A percentile compares a stretch with the other conserved stretches of the same genome.
Conservation (phyloP, 352 stramenopile genomes). For the Albugo candida region DNA sequence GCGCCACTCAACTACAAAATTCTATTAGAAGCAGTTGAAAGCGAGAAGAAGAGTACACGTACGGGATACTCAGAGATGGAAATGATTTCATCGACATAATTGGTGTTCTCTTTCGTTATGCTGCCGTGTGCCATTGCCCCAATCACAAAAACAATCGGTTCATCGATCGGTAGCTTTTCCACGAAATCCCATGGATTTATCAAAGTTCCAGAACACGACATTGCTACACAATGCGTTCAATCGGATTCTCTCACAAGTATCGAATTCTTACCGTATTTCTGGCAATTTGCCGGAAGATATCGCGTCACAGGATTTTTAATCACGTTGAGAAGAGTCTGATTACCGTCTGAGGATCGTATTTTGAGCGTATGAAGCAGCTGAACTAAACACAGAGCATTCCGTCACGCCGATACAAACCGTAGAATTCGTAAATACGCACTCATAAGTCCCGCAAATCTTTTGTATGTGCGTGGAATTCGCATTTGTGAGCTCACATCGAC, state of each 20-base stretch:
- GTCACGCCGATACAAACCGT: not conserved
- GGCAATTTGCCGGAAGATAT: constrained; percentile 89
- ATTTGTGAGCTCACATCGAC: constrained; percentile 97
- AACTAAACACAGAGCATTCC: constrained; percentile 42
- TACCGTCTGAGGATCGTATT: constrained; percentile 94
- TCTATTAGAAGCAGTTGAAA: not conserved
- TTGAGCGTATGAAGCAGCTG: constrained; percentile 99
- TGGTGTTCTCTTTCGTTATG: constrained; percentile 93
- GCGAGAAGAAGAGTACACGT: constrained; percentile 1
- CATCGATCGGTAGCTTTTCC: constrained; percentile 74
- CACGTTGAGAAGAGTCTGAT: constrained; percentile 95
- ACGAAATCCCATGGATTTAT: constrained; percentile 92
- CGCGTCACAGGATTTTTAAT: constrained; percentile 98
- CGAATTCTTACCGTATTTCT: constrained; percentile 73
- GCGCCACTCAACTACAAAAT: constrained; percentile 81
- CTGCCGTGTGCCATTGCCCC: constrained; percentile 94
- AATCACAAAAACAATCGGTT: constrained; percentile 95
- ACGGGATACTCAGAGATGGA: constrained; percentile 95
- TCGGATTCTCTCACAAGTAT: not conserved
- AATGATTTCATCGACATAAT: constrained; percentile 93
- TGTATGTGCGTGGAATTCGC: constrained; percentile 98
- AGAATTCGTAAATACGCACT: constrained; percentile 21
- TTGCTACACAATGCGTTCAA: constrained; percentile 20
- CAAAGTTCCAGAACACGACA: constrained; percentile 84
- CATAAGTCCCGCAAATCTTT: constrained; percentile 94